Base-by-base conservation (phyloP, 257 asterid genomes). In the Plantago major region DNA sequence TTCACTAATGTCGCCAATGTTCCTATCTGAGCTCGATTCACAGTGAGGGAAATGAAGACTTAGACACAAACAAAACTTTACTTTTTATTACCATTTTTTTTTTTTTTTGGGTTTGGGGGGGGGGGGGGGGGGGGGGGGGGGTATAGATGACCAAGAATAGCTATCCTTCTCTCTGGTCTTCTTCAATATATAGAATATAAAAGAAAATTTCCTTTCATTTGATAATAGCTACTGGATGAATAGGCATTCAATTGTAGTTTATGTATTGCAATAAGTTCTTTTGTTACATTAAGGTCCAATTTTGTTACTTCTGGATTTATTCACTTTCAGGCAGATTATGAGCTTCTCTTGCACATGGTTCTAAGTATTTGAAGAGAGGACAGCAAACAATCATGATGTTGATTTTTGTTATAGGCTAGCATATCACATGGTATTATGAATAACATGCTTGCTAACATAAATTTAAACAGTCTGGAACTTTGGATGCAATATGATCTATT, bases 21-120 rank as follows among this genome's bases (percentile, higher is more conserved):
- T 85, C 30, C 84, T 84, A 10, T 88, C 79, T 33, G 96, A 77
- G 63, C 83, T 86, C 45, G 87, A 84, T 65, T 59, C 75, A 4
- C 83, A 49, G 70, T 7, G 19, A 38, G 9, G 15, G 47, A 37
- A 13, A 10, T 18, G 48, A 58, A 43, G 3, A 4, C 5, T 17
- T 6, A 9, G 19, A 37, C 14, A 30, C 26, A 22, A 22, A 22
- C 26, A 22, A 22, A 1, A 14, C 7, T 33, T 19, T 40, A 15
- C 19, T 15, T 26, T 17, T 9, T 15, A 22, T 22, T 22, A 22
- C 26, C 26, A 1, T 16, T 10, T 19, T 42, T 8, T 45, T 63
- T 51, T 46, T 19, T 5, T 64, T 15, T 63, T n/a, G n/a, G n/a
- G n/a, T n/a, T n/a, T n/a, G n/a, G n/a, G n/a, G n/a, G n/a, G n/a